Evolutionary conservation across 495 filamentous ascomycete genomes (phyloP), one percentile per base, ranked within the genome.

Genomic region (Podospora fimiseda): DNA sequence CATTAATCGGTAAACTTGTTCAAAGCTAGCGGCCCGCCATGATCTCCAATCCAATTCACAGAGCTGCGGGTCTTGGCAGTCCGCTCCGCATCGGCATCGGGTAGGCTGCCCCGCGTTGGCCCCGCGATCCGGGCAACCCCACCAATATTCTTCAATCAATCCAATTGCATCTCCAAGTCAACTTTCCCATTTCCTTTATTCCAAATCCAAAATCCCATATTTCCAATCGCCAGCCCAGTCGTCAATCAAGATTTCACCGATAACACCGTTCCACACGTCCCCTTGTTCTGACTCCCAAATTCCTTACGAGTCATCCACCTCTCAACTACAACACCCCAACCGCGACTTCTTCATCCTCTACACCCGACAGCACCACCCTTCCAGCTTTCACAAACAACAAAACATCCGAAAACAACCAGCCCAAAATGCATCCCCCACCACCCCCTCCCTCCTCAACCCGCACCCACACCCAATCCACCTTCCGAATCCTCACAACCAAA

Each of bases 401-500:
- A 23, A 27, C 19, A 16, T 45, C 5, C 23, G 20, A n/a, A 33
- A 13, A 22, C 30, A 22, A 3, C 11, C 9, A 13, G 21, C 33
- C 24, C 42, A 41, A 22, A 37, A 33, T 33, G 27, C 27, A 33
- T 9, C 15, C 19, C 42, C 27, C 38, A 15, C 30, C 50, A 2
- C 41, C 18, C 38, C 20, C 36, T 13, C n/a, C 67, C 9, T 56
- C 53, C 23, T 68, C 74, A 6, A 79, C 78, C 3, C 61, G 63
- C 9, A 66, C 68, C n/a, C 70, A 76, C 64, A 60, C 60, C 3
- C 79, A 86, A 51, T 74, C 79, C 50, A 73, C 77, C 43, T 93
- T 90, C 71, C 78, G 67, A 51, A 84, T 96, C 60, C 77, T 80
- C 2, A 86, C 86, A 13, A 84, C 86, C 60, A 95, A 94, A 72